Evolutionary conservation across 1,284 basidiomycete genomes (phyloP), one percentile per base, ranked within the genome.

Genomic region (Marasmius oreades): DNA sequence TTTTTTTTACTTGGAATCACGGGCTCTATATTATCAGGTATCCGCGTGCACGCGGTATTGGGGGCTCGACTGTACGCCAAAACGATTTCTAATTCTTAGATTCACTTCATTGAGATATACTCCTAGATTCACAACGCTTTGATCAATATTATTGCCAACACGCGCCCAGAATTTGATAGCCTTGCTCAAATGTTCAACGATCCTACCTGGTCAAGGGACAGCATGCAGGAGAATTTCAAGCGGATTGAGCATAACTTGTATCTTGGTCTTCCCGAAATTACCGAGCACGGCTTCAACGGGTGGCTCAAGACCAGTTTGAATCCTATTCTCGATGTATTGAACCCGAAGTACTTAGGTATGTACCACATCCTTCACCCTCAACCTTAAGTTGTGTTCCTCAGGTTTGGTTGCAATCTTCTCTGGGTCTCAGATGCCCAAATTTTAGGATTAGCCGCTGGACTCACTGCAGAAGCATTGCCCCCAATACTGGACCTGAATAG

Each of bases 221-320:
- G 60, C 50, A 63, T 66, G 62, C 61, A 62, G 18, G 54, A 59
- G 20, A 64, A 62, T 42, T 66, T 60, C 59, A 64, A 63, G 46
- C 53, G 47, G 5, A 59, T 66, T 36, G 63, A 66, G 46, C 52
- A 59, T n/a, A 60, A 62, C 47, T 18, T 51, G 63, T 55, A 58
- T 55, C 18, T 44, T 57, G 24, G 33, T 39, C 33, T 23, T 26
- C 20, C 54, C 37, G 18, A 47, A 53, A 44, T 46, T 50, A 28
- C 54, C n/a, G 59, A 66, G 20, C 65, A 66, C 43, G 65, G 65
- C 5, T 62, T 57, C 42, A n/a, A 60, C 33, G 65, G 65, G 39
- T 66, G 65, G 65, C 46, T 66, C 23, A 60, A 53, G 31, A 64
- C 62, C 1, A 63, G 48, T 39, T 23, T 62, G 45, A 61, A 62